Evolutionary conservation across 768 basidiomycete species (phyloP), one percentile per base, ranked within the genome.

Genomic region (Lentinula boryana): DNA sequence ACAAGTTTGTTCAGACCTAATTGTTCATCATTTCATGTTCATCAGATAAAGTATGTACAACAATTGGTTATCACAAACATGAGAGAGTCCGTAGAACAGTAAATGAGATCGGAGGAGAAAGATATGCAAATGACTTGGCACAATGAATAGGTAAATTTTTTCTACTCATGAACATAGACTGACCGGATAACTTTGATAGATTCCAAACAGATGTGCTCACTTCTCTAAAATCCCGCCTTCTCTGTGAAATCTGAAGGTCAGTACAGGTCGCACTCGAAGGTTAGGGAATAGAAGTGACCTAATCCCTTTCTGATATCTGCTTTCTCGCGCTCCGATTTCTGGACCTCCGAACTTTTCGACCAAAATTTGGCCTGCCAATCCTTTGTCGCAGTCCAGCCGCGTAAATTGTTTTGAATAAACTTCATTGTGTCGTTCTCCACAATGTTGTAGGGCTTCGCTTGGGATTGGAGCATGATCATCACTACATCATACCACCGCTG

Each of bases 251-350:
- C 16, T 16, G 23, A 6, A 27, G 23, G 15, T 41, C 18, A 40
- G 36, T 7, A 56, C 27, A 2, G 12, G 36, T 41, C 12, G 23
- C 23, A 27, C n/a, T 23, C 10, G n/a, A 15, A 27, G 35, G 40
- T 10, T 31, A 31, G 52, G 1, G 23, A 27, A 6, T 36, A 4
- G 13, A 18, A 44, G 16, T 54, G 18, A 56, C 55, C 84, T 44
- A 88, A 70, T n/a, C 85, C 85, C 67, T 80, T 85, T 64, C 84
- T 76, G 60, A 88, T 84, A 68, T 88, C 85, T 33, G 83, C 84
- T 69, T 86, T 79, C 32, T 80, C 78, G 48, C 84, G 64, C 70
- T 89, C 86, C 31, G 75, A 71, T 52, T 80, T 78, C 71, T 83
- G 83, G 46, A 88, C 74, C 61, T 86, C 85, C 65, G 83, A 77